Evolutionary conservation across 208 protist species (phyloP).

Genomic region (Leishmania gerbilli): DNA sequence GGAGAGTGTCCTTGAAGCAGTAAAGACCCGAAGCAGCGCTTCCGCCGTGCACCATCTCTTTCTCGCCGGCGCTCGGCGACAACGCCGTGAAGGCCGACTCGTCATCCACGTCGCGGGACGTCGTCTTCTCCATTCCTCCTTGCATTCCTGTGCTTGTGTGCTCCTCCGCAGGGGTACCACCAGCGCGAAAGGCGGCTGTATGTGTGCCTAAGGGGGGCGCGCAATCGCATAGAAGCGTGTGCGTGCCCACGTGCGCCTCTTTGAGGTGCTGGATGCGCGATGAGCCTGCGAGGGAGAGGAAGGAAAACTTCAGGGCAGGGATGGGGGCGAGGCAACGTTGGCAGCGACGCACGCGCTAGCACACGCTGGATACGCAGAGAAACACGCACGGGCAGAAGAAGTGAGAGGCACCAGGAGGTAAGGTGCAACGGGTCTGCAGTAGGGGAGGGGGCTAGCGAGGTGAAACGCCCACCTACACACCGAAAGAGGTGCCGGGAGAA

Average conservation of each 20-base stretch:
- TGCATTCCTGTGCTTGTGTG: background rate
- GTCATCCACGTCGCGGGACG: background rate
- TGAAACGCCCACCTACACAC: background rate
- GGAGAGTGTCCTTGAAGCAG: constrained; percentile 12
- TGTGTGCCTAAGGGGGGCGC: background rate
- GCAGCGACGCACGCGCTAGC: background rate
- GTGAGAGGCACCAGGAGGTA: background rate
- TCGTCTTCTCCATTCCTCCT: background rate
- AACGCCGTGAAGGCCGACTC: background rate
- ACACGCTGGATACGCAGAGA: background rate
- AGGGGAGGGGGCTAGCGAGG: background rate
- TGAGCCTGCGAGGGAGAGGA: background rate
- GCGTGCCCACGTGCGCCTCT: background rate
- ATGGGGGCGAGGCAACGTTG: background rate
- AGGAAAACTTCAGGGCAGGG: background rate
- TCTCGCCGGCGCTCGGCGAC: background rate
- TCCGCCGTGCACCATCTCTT: background rate
- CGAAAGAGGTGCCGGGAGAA: background rate
- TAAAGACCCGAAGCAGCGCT: background rate
- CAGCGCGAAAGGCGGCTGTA: background rate
- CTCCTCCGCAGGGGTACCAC: background rate
- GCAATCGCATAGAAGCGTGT: too few relatives aligned
- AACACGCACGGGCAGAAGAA: background rate
- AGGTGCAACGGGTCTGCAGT: background rate
- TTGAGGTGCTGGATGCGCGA: background rate